These are phyloP conservation scores for Emmonsiellopsis sp. DNA, from an alignment of 2,329 filamentous ascomycete species.

Conservation along the genomic window DNA sequence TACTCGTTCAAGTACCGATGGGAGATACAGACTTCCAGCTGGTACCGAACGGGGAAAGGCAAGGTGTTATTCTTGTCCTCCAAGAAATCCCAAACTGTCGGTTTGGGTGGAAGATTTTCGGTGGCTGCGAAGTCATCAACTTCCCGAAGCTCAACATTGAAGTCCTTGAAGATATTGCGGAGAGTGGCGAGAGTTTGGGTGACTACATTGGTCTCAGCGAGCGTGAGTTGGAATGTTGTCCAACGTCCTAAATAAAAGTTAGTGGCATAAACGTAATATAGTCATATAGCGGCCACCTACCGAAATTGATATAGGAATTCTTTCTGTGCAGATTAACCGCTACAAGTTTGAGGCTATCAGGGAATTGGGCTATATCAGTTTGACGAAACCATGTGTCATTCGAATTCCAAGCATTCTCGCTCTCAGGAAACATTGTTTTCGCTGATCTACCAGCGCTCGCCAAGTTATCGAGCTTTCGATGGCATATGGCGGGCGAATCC, in stretches of 20 bases:
- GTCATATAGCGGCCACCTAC: slow-evolving; percentile 22
- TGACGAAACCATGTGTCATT: slow-evolving; percentile 53
- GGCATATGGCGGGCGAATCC: slow-evolving; percentile 37
- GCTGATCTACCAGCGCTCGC: neutral
- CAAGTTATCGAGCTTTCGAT: slow-evolving; percentile 26
- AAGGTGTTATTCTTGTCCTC: slow-evolving; percentile 36
- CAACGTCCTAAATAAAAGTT: slow-evolving; percentile 42
- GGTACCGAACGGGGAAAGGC: slow-evolving; percentile 69
- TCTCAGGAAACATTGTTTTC: slow-evolving; percentile 31
- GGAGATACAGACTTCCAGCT: slow-evolving; percentile 89
- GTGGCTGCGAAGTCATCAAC: slow-evolving; percentile 32
- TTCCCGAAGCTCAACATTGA: slow-evolving; percentile 54
- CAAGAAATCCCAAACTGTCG: slow-evolving; percentile 29
- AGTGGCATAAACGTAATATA: neutral
- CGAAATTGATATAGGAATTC: slow-evolving; percentile 50
- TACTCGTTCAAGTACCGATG: slow-evolving; percentile 67
- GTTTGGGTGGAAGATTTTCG: slow-evolving; percentile 4
- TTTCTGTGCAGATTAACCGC: slow-evolving; percentile 40
- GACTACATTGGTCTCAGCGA: slow-evolving; percentile 24
- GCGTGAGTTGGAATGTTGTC: slow-evolving; percentile 49
- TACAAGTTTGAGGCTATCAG: slow-evolving; percentile 22
- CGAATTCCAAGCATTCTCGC: slow-evolving; percentile 43
- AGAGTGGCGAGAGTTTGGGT: slow-evolving; percentile 34
- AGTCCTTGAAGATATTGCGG: slow-evolving; percentile 53
- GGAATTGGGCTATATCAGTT: slow-evolving; percentile 49